Evolutionary conservation across 768 basidiomycete species (phyloP).

Genomic region (Boletus sp.): DNA sequence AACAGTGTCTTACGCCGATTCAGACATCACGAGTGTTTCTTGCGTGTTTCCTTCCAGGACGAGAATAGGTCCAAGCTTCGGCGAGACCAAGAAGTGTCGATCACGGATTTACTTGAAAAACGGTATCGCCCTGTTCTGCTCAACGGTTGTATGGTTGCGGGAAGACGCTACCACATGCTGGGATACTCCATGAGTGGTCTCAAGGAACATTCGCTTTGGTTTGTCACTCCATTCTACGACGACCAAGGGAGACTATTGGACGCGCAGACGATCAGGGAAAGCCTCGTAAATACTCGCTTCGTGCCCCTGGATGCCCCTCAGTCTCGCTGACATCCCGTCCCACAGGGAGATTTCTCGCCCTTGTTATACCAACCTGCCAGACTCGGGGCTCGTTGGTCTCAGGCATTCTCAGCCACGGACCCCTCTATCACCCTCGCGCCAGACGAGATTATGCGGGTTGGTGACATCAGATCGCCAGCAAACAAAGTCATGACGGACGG

Average conservation of each 20-base stretch:
- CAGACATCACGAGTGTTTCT: constrained; percentile 38
- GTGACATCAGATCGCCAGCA: constrained; percentile 30
- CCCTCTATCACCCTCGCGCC: constrained; percentile 38
- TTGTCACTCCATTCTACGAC: constrained; percentile 41
- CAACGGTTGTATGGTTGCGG: constrained; percentile 38
- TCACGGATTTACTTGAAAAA: constrained; percentile 28
- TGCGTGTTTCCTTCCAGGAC: constrained; percentile 48
- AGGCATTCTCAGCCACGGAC: constrained; percentile 52
- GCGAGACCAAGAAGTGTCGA: constrained; percentile 30
- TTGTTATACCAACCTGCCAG: constrained; percentile 42
- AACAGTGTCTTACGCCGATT: constrained; percentile 40
- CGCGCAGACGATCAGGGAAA: constrained; percentile 29
- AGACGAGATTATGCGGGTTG: constrained; percentile 32
- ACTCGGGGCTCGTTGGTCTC: constrained; percentile 51
- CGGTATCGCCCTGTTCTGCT: constrained; percentile 37
- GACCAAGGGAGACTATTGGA: constrained; percentile 22
- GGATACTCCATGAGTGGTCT: constrained; percentile 55
- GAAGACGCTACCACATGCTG: constrained; percentile 43
- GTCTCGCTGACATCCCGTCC: constrained; percentile 3
- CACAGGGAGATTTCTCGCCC: constrained; percentile 39
- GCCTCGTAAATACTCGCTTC: constrained; percentile 28
- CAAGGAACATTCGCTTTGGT: constrained; percentile 47
- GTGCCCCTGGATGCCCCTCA: background rate
- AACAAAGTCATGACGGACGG: constrained; percentile 48
- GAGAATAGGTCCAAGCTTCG: constrained; percentile 40